Conservation (phyloP, 176 grass and related monocot genomes). For the Bothriochloa decipiens region DNA sequence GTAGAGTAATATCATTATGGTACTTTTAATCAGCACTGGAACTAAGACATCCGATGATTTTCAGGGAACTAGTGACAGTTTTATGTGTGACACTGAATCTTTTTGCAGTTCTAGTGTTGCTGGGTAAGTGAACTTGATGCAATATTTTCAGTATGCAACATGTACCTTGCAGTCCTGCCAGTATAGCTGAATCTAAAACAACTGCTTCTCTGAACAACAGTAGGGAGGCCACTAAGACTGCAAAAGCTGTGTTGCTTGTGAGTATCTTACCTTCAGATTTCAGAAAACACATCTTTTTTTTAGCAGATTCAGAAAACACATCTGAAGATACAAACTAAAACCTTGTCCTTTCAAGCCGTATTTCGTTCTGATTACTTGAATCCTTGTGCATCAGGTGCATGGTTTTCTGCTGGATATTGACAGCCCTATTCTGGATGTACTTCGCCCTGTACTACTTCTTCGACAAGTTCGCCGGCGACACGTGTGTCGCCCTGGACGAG, state of each 20-base stretch:
- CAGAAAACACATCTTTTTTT: slow-evolving; percentile 1
- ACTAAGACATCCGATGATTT: slow-evolving; percentile 12
- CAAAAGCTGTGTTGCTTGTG: slow-evolving; percentile 49
- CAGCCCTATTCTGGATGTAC: slow-evolving; percentile 75
- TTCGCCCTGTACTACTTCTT: slow-evolving; percentile 91
- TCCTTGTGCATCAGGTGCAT: slow-evolving; percentile 59
- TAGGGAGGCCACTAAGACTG: slow-evolving; percentile 51
- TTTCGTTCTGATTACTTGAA: slow-evolving; percentile 6
- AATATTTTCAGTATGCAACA: background rate
- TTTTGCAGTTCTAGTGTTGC: slow-evolving; percentile 28
- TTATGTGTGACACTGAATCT: slow-evolving; percentile 61
- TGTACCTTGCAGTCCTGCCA: background rate
- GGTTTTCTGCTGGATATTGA: slow-evolving; percentile 72
- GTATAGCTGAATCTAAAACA: background rate
- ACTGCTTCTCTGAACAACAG: slow-evolving; percentile 37
- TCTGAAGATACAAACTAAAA: slow-evolving; percentile 1
- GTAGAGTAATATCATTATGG: background rate
- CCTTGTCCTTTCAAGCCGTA: background rate
- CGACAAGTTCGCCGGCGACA: slow-evolving; percentile 75
- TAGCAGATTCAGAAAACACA: slow-evolving; percentile 9
- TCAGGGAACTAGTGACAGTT: slow-evolving; percentile 74
- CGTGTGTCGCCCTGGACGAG: slow-evolving; percentile 68
- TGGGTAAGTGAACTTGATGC: slow-evolving; percentile 49
- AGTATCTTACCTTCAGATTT: slow-evolving; percentile 41
- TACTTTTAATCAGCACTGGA: background rate